Evolutionary conservation across 257 asterid genomes (phyloP), one percentile per base, ranked within the genome.

Genomic region (Misopates orontium): DNA sequence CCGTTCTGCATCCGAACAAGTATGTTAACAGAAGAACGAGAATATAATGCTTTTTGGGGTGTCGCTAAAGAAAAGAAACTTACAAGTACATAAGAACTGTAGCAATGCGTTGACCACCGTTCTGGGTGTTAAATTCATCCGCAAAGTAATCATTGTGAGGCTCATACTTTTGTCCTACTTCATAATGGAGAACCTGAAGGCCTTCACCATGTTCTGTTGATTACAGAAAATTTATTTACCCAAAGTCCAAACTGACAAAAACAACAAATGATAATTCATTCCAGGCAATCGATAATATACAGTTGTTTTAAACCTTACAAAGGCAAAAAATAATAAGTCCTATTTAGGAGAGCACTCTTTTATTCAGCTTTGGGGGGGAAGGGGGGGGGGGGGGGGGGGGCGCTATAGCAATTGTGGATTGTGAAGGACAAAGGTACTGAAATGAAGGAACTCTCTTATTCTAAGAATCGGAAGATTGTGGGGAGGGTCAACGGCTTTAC

Each of bases 31-130:
- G 61, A 28, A 20, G 45, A 59, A 48, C 36, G 45, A 25, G 20
- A 36, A 65, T 3, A 24, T 31, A 36, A 47, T 20, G 14, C 64
- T 36, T 20, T 41, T 31, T 58, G 56, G 14, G 45, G 50, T 12
- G 65, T 24, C 49, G 36, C 56, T 49, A 70, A n/a, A 67, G 62
- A 51, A 78, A 67, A 64, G 68, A 56, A 44, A 72, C 97, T 90
- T 83, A 94, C 99, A 87, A 76, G 83, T 90, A 90, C 98, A 94
- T 94, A 24, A 94, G 95, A 73, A 94, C 78, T 12, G 99, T 94
- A 53, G 98, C 99, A 71, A 94, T 77, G 64, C 99, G 96, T 73
- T 94, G 99, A 67, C 96, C 98, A 21, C 99, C 99, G 54, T 94
- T 94, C 78, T 77, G 73, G 8, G 96, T 90, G 80, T 84, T 90